phyloP scores from a whole-genome alignment of 2,329 filamentous ascomycete species.

The Rutstroemia sp. region DNA sequence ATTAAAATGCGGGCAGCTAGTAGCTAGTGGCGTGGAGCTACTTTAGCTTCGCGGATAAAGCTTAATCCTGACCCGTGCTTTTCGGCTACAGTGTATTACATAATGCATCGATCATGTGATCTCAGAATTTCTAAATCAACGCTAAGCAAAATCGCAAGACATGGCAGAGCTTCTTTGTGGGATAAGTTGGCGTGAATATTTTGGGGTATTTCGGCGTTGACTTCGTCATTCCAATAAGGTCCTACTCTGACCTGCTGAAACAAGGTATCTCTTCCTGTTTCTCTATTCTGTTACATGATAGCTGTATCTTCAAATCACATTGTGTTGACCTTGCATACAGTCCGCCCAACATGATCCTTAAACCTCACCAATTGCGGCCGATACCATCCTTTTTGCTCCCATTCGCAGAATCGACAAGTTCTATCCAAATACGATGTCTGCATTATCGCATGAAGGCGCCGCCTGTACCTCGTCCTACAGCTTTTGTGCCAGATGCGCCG shows the following conservation, averaged over 20 bases:
- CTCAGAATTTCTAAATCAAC: neutral
- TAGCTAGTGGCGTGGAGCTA: neutral
- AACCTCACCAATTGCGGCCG: constrained; percentile 20
- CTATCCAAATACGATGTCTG: constrained; percentile 30
- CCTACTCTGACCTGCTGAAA: neutral
- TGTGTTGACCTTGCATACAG: constrained; percentile 9
- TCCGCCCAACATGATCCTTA: constrained; percentile 24
- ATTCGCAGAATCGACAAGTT: constrained; percentile 24
- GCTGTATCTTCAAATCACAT: neutral
- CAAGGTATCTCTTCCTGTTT: neutral
- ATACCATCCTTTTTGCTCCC: constrained; percentile 28
- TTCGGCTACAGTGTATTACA: neutral
- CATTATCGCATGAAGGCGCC: constrained; percentile 33
- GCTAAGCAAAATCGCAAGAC: too few species aligned
- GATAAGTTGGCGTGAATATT: neutral
- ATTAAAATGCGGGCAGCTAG: neutral
- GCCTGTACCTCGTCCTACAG: constrained; percentile 61
- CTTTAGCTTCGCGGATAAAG: too few species aligned
- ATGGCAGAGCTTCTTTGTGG: neutral
- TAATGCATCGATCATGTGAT: neutral
- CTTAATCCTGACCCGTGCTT: too few species aligned
- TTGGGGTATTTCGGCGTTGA: neutral
- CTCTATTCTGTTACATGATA: neutral
- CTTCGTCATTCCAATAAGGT: neutral
- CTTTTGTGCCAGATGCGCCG: constrained; percentile 75